Base-by-base conservation (phyloP, 2,329 filamentous ascomycete species). In the Aspergillus glaucus region DNA sequence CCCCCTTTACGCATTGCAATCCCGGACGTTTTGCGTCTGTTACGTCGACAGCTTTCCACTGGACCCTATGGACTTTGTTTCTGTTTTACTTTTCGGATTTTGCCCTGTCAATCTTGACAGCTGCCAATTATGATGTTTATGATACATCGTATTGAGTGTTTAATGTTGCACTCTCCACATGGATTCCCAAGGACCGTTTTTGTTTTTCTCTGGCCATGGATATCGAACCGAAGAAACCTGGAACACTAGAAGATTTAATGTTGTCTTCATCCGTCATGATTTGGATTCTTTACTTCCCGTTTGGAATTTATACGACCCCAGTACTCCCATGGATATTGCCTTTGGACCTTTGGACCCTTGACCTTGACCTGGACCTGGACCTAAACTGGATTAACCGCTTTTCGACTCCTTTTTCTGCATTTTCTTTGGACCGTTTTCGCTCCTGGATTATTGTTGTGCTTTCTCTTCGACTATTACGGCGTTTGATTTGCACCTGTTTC, bases 151-250 rank as follows among this genome's bases (percentile, higher is more conserved):
- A 59, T 52, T 49, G 45, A 26, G 41, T 67, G 64, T 61, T 66
- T 70, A 63, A 70, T 70, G 65, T 58, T 65, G 63, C 66, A 67
- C 63, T 64, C 48, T 24, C 54, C 49, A 42, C 44, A 50, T 53
- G 49, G 51, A 59, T 42, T 56, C 34, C 54, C 51, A 47, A 47
- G 57, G 56, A 57, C 54, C 48, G 24, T 49, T 51, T 47, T 10
- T 53, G 26, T 48, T 44, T 36, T 46, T 46, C 4, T 22, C 19
- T 41, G 45, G 34, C 28, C 34, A 10, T 42, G 17, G 19, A 17
- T 6, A 24, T 21, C 30, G 37, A 21, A 47, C 41, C 10, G 24
- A 14, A 15, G 22, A 14, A 30, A 43, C 22, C n/a, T 28, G 21
- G 37, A 19, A 15, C 37, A 43, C 12, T 39, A 19, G 41, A 40